Base-by-base conservation (phyloP, 2,329 filamentous ascomycete species). In the Ophiostoma himal-ulmi region DNA sequence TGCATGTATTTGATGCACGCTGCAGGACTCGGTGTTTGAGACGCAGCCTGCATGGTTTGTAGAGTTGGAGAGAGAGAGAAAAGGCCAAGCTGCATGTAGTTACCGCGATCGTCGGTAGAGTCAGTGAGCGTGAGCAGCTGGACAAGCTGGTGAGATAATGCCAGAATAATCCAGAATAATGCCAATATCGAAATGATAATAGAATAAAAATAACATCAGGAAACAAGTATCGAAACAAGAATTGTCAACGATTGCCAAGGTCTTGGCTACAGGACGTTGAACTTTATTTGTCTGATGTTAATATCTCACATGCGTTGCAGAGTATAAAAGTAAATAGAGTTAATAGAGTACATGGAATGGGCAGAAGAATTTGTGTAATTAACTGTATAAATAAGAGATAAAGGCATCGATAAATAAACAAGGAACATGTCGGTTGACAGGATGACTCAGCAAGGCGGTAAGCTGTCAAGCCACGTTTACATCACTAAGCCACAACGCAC, bases 21-120 rank as follows among this genome's bases (percentile, higher is more conserved):
- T 66, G 68, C 68, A 69, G 57, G 68, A 41, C 68, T 62, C 57
- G 57, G 57, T 62, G 57, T 62, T 62, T 62, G 57, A 62, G 57
- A 62, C 57, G 22, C 54, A 60, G 54, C 57, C 57, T 13, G 57
- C 57, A 62, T 62, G 57, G 14, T 62, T 62, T 34, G 26, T 22
- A 7, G 8, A 10, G n/a, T 11, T 34, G 26, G 30, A 30, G 30
- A 30, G 30, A 30, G 14, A 26, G 17, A 57, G 22, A 26, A 62
- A 60, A 62, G 26, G 57, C 57, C 57, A 26, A 62, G 26, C 57
- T 62, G 52, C 22, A 22, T 57, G 52, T 57, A 57, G 30, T 57
- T 26, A 57, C 52, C 52, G 26, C n/a, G 57, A 62, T 62, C 14
- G 26, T 30, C 57, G 57, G 26, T 62, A 62, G 57, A 62, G 22